A percentile compares a stretch with the other conserved stretches of the same genome.
Conservation (phyloP, 176 grass and related monocot genomes). For the Hyparrhenia diplandra region DNA sequence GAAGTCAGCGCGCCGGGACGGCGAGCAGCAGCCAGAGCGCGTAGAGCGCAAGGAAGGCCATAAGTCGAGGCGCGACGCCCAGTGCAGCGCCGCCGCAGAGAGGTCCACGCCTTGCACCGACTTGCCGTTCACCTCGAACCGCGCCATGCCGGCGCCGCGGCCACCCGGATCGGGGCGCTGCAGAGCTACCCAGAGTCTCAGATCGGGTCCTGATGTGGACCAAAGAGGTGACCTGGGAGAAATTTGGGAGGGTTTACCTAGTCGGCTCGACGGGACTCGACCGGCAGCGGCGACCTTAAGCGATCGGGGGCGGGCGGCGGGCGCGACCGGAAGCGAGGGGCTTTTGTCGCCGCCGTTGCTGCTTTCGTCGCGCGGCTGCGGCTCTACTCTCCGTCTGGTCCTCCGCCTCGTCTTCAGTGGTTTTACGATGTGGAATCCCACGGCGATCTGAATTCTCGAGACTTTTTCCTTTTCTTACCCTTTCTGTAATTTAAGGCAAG, state of each 20-base stretch:
- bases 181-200: slow-evolving; percentile 14
- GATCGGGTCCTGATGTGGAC: slow-evolving; percentile 31
- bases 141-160: slow-evolving; percentile 51
- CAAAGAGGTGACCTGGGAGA: background rate
- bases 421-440: slow-evolving; percentile 37
- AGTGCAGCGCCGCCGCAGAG: slow-evolving; percentile 65
- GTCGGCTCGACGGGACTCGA: background rate
- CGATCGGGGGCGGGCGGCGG: background rate
- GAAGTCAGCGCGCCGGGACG: slow-evolving; percentile 87
- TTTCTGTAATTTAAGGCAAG: background rate
- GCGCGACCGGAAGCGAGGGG: slow-evolving; percentile 24
- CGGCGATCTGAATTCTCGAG: slow-evolving; percentile 34
- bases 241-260: slow-evolving; percentile 23
- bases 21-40: slow-evolving; percentile 69
- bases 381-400: slow-evolving; percentile 2
- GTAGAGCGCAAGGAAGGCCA: slow-evolving; percentile 88
- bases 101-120: slow-evolving; percentile 90
- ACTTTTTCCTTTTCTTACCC: slow-evolving; percentile 18
- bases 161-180: slow-evolving; percentile 35
- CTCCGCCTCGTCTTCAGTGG: background rate
- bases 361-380: background rate
- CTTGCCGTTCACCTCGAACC: slow-evolving; percentile 87
- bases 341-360: slow-evolving; percentile 17
- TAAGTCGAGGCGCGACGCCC: slow-evolving; percentile 79
- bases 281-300: background rate